A percentile compares a stretch with the other conserved stretches of the same genome.
Conservation (phyloP, 495 filamentous ascomycete species). For the Tirmania nivea region DNA sequence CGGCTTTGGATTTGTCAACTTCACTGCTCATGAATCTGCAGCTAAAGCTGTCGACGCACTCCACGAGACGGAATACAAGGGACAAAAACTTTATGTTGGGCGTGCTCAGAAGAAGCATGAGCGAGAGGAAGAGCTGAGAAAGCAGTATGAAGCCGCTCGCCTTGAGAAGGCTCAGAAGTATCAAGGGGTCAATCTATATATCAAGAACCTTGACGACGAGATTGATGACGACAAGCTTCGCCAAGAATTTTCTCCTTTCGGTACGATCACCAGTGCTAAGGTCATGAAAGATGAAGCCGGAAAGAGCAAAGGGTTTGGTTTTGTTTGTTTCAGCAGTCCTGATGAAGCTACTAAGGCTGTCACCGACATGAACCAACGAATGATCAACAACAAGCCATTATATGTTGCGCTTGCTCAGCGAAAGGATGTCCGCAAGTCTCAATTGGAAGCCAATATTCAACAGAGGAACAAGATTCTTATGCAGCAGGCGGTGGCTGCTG, state of each 20-base stretch:
- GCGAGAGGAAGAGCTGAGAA: constrained; percentile 96
- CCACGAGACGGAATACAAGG: constrained; percentile 75
- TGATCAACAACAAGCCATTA: constrained; percentile 90
- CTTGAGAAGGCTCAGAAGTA: constrained; percentile 98
- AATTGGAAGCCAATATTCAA: constrained; percentile 97
- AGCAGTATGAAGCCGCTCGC: constrained; percentile 93
- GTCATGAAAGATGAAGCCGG: constrained; percentile 85
- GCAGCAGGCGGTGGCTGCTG: constrained; percentile 88
- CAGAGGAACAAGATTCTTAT: constrained; percentile 94
- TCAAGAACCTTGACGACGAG: constrained; percentile 96
- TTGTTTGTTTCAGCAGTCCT: constrained; percentile 98
- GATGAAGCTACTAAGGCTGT: constrained; percentile 98
- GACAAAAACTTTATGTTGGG: constrained; percentile 90
- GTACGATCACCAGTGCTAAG: constrained; percentile 94
- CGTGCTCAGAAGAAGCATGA: constrained; percentile 99
- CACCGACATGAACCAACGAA: constrained; percentile 97
- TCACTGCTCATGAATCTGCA: constrained; percentile 71
- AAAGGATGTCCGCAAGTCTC: constrained; percentile 97
- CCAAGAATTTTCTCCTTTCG: constrained; percentile 68
- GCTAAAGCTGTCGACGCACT: constrained; percentile 75
- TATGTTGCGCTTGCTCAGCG: constrained; percentile 97
- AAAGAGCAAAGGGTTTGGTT: constrained; percentile 99
- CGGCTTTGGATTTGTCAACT: constrained; percentile 98
- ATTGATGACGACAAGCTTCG: constrained; percentile 95
- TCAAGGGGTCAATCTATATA: constrained; percentile 97